Base-by-base conservation (phyloP, 768 basidiomycete species). In the Tulasnella sp. region DNA sequence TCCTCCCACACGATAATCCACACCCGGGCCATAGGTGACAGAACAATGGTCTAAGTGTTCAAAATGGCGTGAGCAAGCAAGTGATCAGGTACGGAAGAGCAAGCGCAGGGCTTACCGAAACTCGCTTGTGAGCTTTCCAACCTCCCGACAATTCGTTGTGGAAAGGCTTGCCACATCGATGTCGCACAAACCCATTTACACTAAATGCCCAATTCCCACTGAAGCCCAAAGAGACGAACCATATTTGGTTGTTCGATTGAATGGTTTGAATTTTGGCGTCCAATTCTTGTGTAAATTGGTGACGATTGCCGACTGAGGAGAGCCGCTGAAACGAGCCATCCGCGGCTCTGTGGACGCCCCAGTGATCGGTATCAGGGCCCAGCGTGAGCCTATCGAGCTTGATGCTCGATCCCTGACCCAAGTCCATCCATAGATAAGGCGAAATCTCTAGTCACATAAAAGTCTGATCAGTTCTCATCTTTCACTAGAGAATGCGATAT, bases 1-100 rank as follows among this genome's bases (percentile, higher is more conserved):
- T 74, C 72, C n/a, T 46, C 72, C 72, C 38, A 74, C 21, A 74
- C 72, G 21, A 74, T 74, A 39, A 74, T 39, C 72, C 72, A 74
- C 5, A 40, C 72, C 19, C 72, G 72, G 31, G 72, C 44, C 16
- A 74, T 39, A 16, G 72, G 38, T 12, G 72, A 39, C 1, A 74
- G 38, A 40, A n/a, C 72, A n/a, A 40, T 74, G 27, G 44, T 39
- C 72, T 46, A 19, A 8, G 38, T 16, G 42, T 44, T 2, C 8
- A 44, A 7, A 44, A 16, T 12, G 39, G 39, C 42, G 10, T 44
- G 16, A 44, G 42, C 42, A 16, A 44, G 16, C 2, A 44, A 7
- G 10, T 8, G 42, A 14, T 14, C 42, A 44, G 42, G 16, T 44
- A 44, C 14, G 42, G 42, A 16, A n/a, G 14, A 1, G 42, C 42